Evolutionary conservation across 2,329 filamentous ascomycete species (phyloP), one percentile per base, ranked within the genome.

Genomic region (Colletotrichum sp.): DNA sequence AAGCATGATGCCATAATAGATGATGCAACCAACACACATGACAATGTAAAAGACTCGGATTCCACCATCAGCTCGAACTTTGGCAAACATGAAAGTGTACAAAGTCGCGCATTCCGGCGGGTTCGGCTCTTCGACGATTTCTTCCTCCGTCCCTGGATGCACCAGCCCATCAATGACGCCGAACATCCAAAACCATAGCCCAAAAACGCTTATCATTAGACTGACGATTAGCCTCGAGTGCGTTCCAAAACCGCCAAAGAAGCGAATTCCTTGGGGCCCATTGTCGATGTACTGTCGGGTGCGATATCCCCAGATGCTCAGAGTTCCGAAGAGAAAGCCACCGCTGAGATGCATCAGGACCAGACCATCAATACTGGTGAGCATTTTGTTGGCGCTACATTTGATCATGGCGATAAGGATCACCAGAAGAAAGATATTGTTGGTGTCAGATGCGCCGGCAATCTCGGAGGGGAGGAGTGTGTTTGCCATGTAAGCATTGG

Each of bases 381-480:
- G 74, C 34, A 68, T 57, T 16, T 63, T 30, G 6, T 55, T 70
- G 39, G 71, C 67, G 36, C 70, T 75, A 57, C 79, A 78, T 10
- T 79, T 81, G 18, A 74, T 70, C 72, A 80, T 81, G 68, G 81
- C 79, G 64, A 82, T 77, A 39, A 83, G 74, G 34, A 84, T 71
- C 5, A 81, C 80, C 4, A 83, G 73, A n/a, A 83, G 74, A 78
- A 84, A 84, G 64, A 84, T 81, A 59, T 78, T 78, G 74, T 82
- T 82, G 3, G 82, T 81, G 69, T 82, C 79, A 34, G 78, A 68
- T 28, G 79, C 77, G 6, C 64, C 70, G 12, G 72, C 70, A 39
- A 81, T 81, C 24, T 79, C 78, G 6, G 79, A 78, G 4, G 78
- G 78, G 4, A 82, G 77, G 30, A 82, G 43, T 4, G 76, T 78